Percentiles rank a stretch among this genome's conserved stretches.
These are phyloP conservation scores for Botryosphaeria agaves DNA, from an alignment of 2,329 filamentous ascomycete genomes.

Conservation along the genomic window DNA sequence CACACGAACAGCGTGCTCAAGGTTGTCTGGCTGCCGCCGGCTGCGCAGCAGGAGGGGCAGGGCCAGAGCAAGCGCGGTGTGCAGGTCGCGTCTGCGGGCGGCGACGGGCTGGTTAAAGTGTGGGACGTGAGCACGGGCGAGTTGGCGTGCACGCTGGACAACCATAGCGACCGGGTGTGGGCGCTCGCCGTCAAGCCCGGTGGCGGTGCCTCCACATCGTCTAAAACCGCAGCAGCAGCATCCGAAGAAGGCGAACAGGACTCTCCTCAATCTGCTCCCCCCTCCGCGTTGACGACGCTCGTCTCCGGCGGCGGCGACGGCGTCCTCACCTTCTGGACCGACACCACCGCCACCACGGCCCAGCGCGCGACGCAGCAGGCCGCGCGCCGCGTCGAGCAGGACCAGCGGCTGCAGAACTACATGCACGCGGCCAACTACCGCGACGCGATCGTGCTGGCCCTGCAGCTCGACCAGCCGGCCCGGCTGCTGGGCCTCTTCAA, in stretches of 20 bases:
- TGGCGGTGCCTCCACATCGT: conserved; percentile 27
- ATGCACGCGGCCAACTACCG: conserved; percentile 77
- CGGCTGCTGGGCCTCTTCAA: conserved; percentile 73
- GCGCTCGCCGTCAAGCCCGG: conserved; percentile 57
- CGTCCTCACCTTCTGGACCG: conserved; percentile 87
- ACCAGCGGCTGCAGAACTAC: conserved; percentile 86
- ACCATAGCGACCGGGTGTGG: conserved; percentile 94
- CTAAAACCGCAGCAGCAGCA: conserved; percentile 6
- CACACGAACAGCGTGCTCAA: conserved; percentile 94
- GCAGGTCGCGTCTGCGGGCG: conserved; percentile 71
- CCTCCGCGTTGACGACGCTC: conserved; percentile 37
- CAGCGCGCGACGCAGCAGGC: conserved; percentile 56
- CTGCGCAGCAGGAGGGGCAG: conserved; percentile 18
- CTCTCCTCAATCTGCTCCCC: too few relatives aligned
- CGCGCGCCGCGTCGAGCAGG: conserved; percentile 73
- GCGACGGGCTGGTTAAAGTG: conserved; percentile 89
- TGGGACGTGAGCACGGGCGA: conserved; percentile 85
- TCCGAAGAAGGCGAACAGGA: conserved; percentile 6
- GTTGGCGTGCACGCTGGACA: conserved; percentile 77
- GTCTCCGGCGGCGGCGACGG: conserved; percentile 87
- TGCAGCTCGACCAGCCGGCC: conserved; percentile 88
- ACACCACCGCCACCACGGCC: conserved; percentile 70
- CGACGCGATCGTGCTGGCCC: conserved; percentile 77
- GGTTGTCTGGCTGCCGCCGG: conserved; percentile 63
- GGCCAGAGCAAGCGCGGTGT: conserved; percentile 41